Percentiles rank a stretch among this genome's conserved stretches.
Evolutionary conservation across 2,329 filamentous ascomycete species (phyloP).

Genomic region (Fusarium albidum): DNA sequence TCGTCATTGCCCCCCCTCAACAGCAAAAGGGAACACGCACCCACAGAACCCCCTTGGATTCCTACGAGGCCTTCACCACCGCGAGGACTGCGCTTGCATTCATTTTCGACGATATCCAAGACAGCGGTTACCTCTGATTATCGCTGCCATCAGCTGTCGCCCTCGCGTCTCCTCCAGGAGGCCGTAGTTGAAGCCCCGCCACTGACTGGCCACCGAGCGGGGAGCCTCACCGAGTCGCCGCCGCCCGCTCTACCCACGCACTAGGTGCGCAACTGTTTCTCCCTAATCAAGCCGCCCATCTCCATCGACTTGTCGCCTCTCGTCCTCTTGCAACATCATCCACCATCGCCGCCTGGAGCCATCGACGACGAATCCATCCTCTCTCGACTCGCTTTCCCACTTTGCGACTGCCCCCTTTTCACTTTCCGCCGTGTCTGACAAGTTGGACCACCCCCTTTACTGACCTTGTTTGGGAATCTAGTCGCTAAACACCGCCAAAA

Average conservation of each 20-base stretch:
- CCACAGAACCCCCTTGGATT: slow-evolving; percentile 26
- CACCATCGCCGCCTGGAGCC: slow-evolving; percentile 14
- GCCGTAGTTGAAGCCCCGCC: slow-evolving; percentile 38
- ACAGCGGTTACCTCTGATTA: slow-evolving; percentile 8
- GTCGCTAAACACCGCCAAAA: slow-evolving; percentile 64
- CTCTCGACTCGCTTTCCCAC: slow-evolving; percentile 14
- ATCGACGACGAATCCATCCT: slow-evolving; percentile 23
- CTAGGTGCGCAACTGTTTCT: slow-evolving; percentile 39
- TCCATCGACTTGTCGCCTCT: slow-evolving; percentile 27
- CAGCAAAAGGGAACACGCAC: slow-evolving; percentile 36
- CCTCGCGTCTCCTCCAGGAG: slow-evolving; percentile 24
- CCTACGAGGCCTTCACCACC: slow-evolving; percentile 23
- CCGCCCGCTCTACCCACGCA: slow-evolving; percentile 34
- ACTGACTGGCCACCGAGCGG: slow-evolving; percentile 40
- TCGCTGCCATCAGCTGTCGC: slow-evolving; percentile 11
- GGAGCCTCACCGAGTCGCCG: slow-evolving; percentile 43
- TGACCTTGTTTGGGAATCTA: slow-evolving; percentile 33
- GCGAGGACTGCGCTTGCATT: slow-evolving; percentile 19
- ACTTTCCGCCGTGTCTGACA: slow-evolving; percentile 27
- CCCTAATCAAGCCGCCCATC: slow-evolving; percentile 25
- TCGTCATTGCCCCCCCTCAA: slow-evolving; percentile 50
- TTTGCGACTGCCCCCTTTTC: slow-evolving; percentile 32
- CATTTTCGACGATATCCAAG: slow-evolving; percentile 22
- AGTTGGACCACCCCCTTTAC: slow-evolving; percentile 33
- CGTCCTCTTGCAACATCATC: slow-evolving; percentile 22